A percentile compares a stretch with the other conserved stretches of the same genome.
Evolutionary conservation across 495 filamentous ascomycete species (phyloP).

Genomic region (Penicillium longicatenatum): DNA sequence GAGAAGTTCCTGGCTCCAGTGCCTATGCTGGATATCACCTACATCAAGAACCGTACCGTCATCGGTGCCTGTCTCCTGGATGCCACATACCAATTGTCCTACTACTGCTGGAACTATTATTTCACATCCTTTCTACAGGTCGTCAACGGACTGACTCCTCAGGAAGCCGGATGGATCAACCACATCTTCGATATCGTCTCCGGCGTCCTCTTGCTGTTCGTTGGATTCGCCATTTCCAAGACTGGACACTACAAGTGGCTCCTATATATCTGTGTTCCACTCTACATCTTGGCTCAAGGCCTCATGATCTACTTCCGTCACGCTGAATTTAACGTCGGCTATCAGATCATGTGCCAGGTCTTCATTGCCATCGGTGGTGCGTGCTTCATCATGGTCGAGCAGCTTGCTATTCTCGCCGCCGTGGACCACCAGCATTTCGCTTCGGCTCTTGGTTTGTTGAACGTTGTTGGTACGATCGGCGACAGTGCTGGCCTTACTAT

Average conservation of each 20-base stretch:
- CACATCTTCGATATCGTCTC: constrained; percentile 52
- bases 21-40: constrained; percentile 55
- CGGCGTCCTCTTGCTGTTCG: constrained; percentile 41
- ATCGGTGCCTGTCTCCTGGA: constrained; percentile 55
- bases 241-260: constrained; percentile 55
- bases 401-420: constrained; percentile 66
- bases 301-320: constrained; percentile 67
- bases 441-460: constrained; percentile 60
- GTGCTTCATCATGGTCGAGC: constrained; percentile 59
- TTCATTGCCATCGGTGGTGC: constrained; percentile 66
- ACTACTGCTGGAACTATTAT: constrained; percentile 41
- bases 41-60: constrained; percentile 50
- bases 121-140: constrained; percentile 68
- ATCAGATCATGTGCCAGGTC: constrained; percentile 71
- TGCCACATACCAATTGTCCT: constrained; percentile 57
- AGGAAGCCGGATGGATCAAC: constrained; percentile 52
- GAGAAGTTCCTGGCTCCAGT: constrained; percentile 53
- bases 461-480: constrained; percentile 61
- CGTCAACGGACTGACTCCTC: constrained; percentile 57
- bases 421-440: constrained; percentile 64
- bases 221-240: constrained; percentile 51
- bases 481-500: constrained; percentile 63
- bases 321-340: constrained; percentile 55
- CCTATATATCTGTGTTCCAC: constrained; percentile 56
- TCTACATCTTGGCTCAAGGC: constrained; percentile 55